A percentile compares a stretch with the other conserved stretches of the same genome.
phyloP scores from a whole-genome alignment of 257 asterid species.

The Galeopsis tetrahit region DNA sequence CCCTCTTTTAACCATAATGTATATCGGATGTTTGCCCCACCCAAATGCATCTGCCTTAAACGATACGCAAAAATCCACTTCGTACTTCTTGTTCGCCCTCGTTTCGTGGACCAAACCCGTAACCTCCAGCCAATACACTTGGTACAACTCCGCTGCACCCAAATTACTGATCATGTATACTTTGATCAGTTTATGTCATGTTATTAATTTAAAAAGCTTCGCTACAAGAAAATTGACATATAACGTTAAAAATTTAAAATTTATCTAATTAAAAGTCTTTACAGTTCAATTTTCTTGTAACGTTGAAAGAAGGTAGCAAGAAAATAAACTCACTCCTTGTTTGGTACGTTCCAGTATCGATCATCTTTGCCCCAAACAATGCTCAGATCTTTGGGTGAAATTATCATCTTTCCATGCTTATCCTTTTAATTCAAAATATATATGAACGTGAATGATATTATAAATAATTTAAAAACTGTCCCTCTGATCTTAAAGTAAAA shows the following conservation, averaged over 20 bases:
- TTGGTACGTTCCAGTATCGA: constrained; percentile 56
- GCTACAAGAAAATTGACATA: too few relatives aligned
- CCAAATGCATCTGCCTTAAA: constrained; percentile 58
- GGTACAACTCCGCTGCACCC: constrained; percentile 42
- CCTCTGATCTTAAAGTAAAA: too few relatives aligned
- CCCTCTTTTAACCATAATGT: constrained; percentile 57
- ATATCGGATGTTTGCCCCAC: constrained; percentile 51
- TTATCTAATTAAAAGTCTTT: too few relatives aligned
- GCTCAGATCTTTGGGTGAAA: constrained; percentile 46
- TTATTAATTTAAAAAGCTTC: not conserved
- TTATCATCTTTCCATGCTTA: not conserved
- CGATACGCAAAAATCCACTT: constrained; percentile 45
- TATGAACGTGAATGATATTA: too few relatives aligned
- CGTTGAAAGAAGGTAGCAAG: too few relatives aligned
- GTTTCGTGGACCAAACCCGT: constrained; percentile 36
- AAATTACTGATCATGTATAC: not conserved
- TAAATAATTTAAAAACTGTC: too few relatives aligned
- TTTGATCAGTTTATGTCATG: not conserved
- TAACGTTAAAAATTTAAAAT: too few relatives aligned
- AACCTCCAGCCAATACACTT: constrained; percentile 67
- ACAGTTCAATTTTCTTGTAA: too few relatives aligned
- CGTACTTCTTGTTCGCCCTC: constrained; percentile 38
- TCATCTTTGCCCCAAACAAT: constrained; percentile 62
- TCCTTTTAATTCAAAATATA: not conserved
- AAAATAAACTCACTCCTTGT: constrained; percentile 31